A percentile compares a stretch with the other conserved stretches of the same genome.
Conservation (phyloP, 2,329 filamentous ascomycete genomes). For the Colletotrichum limetticola region DNA sequence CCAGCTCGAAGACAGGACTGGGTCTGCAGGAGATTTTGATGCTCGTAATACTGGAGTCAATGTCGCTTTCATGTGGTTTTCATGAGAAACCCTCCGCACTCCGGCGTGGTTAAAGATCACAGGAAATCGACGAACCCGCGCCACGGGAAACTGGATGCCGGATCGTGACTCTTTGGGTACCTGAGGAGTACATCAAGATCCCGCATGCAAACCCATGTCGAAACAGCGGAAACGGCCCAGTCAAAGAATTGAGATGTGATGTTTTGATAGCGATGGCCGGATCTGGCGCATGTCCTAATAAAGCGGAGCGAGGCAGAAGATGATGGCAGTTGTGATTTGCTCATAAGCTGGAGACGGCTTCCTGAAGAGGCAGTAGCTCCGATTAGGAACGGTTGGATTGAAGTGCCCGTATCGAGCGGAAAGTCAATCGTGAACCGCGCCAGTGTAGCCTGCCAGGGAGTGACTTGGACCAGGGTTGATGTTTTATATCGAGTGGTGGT, state of each 20-base stretch:
- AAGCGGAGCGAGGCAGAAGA: conserved; percentile 6
- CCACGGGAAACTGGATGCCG: background rate
- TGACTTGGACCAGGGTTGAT: conserved; percentile 9
- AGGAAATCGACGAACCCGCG: background rate
- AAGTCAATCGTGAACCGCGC: conserved; percentile 23
- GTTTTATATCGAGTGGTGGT: conserved; percentile 15
- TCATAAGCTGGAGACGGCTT: background rate
- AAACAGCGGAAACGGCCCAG: conserved; percentile 29
- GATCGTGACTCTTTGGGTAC: background rate
- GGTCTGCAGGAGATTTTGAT: background rate
- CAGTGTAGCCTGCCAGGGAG: background rate
- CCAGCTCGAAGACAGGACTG: background rate
- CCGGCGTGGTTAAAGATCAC: background rate
- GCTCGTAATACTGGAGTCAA: background rate
- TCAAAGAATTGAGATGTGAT: conserved; percentile 32
- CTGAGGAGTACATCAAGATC: conserved; percentile 1
- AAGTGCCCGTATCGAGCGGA: conserved; percentile 16
- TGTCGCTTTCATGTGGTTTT: background rate
- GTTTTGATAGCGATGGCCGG: conserved; percentile 17
- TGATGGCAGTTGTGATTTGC: conserved; percentile 6
- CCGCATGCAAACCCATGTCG: conserved; percentile 17
- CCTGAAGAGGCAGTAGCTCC: conserved; percentile 23
- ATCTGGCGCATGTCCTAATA: conserved; percentile 29
- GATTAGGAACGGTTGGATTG: conserved; percentile 5
- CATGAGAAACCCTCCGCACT: background rate